Conservation (phyloP, 1,284 basidiomycete genomes). For the Pseudozyma sp. region DNA sequence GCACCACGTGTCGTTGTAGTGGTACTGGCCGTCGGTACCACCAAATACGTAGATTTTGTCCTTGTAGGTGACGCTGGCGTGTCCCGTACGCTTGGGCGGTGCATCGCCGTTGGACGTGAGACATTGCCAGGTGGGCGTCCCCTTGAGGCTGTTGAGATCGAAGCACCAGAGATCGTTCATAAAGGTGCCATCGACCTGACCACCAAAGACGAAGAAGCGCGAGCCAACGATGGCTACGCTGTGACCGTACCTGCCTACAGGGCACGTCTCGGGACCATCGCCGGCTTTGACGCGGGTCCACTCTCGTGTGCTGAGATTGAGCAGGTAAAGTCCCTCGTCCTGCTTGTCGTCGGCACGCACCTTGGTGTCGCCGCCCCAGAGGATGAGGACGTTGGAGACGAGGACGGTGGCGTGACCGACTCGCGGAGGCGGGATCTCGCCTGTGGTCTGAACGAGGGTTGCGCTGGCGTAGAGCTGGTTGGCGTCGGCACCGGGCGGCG, state of each 20-base stretch:
- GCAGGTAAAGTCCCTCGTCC: slow-evolving; percentile 93
- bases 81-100: slow-evolving; percentile 90
- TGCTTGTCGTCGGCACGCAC: slow-evolving; percentile 81
- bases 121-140: slow-evolving; percentile 75
- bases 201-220: slow-evolving; percentile 94
- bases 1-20: slow-evolving; percentile 99
- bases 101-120: slow-evolving; percentile 76
- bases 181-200: slow-evolving; percentile 86
- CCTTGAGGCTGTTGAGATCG: slow-evolving; percentile 75
- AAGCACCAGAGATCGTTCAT: slow-evolving; percentile 97
- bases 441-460: slow-evolving; percentile 75
- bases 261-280: slow-evolving; percentile 71
- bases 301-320: slow-evolving; percentile 87
- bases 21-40: slow-evolving; percentile 96
- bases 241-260: slow-evolving; percentile 92
- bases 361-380: slow-evolving; percentile 97
- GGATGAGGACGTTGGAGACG: slow-evolving; percentile 93
- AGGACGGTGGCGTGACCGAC: slow-evolving; percentile 96
- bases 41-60: slow-evolving; percentile 91
- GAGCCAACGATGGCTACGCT: slow-evolving; percentile 92
- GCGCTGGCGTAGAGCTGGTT: slow-evolving; percentile 72
- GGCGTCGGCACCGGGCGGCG: slow-evolving; percentile 71
- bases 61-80: slow-evolving; percentile 85
- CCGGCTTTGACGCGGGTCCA: slow-evolving; percentile 82
- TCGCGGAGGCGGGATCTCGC: slow-evolving; percentile 87